A percentile compares a stretch with the other conserved stretches of the same genome.
Evolutionary conservation across 345 rosid species (phyloP).

Genomic region (Syzygium oleosum): DNA sequence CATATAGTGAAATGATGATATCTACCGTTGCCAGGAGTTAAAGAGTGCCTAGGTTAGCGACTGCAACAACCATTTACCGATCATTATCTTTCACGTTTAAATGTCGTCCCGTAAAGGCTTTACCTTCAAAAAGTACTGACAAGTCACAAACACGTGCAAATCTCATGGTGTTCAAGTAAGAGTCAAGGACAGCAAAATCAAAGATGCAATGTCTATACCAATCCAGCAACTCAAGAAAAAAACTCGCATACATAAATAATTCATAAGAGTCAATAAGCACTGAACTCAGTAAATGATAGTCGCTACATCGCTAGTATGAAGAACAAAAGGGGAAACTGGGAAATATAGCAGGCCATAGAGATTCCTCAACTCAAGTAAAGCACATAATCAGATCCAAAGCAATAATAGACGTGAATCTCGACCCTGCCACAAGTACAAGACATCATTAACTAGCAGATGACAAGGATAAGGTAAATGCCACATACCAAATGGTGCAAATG

Average conservation of each 20-base stretch:
- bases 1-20: background rate
- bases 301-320: background rate
- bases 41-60: background rate
- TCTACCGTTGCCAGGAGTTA: background rate
- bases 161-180: background rate
- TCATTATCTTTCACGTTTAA: background rate
- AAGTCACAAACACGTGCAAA: background rate
- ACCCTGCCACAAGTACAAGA: background rate
- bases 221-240: background rate
- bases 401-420: constrained; percentile 11
- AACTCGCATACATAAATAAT: background rate
- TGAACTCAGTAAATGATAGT: background rate
- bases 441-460: constrained; percentile 1
- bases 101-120: background rate
- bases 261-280: background rate
- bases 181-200: background rate
- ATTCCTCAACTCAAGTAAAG: constrained; percentile 24
- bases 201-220: background rate
- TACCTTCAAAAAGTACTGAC: background rate
- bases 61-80: background rate
- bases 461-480: background rate
- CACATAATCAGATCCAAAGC: constrained; percentile 5
- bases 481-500: constrained; percentile 12
- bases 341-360: constrained; percentile 16
- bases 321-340: background rate